Evolutionary conservation across 352 stramenopile species (phyloP), one percentile per base, ranked within the genome.

Genomic region (Phytophthora citricola): DNA sequence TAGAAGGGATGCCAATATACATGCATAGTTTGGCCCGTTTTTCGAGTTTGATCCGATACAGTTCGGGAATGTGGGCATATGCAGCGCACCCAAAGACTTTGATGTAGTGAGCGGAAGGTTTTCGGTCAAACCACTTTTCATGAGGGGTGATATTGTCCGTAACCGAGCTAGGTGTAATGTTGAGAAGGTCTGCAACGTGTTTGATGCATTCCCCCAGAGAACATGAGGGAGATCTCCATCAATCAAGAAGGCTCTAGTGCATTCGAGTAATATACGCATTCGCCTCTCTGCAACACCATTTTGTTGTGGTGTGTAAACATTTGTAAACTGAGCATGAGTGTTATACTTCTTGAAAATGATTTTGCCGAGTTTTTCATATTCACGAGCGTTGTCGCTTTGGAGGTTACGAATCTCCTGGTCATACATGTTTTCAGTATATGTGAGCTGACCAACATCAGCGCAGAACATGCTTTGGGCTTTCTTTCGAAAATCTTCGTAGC

Each of bases 221-320:
- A n/a, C 43, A 1, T 48, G 17, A 5, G 43, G 43, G 15, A 48
- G 10, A 7, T 48, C 15, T 12, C 43, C 43, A 5, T 32, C 43
- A 48, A 48, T 48, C 2, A 48, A 6, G 20, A 32, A 48, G 17
- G 17, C 17, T 17, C 17, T 17, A 17, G 17, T 17, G 17, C 17
- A 0, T 17, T 17, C 17, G 17, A 48, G 5, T 31, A 48, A 7
- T 17, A 6, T 48, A 3, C 43, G 17, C 43, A 31, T 48, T 5
- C 20, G 43, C 43, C 43, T 48, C 43, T 48, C 20, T 48, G 43
- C 43, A 29, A 48, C 43, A 15, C 6, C 43, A 48, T 48, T 32
- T 32, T 48, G 43, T 15, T 48, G 43, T 7, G 7, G 43, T 24
- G 20, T 48, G 22, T 31, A 48, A 1, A 20, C 20, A n/a, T 48